Base-by-base conservation (phyloP, 192 early-diverging fungal species). In the Podila horticola region DNA sequence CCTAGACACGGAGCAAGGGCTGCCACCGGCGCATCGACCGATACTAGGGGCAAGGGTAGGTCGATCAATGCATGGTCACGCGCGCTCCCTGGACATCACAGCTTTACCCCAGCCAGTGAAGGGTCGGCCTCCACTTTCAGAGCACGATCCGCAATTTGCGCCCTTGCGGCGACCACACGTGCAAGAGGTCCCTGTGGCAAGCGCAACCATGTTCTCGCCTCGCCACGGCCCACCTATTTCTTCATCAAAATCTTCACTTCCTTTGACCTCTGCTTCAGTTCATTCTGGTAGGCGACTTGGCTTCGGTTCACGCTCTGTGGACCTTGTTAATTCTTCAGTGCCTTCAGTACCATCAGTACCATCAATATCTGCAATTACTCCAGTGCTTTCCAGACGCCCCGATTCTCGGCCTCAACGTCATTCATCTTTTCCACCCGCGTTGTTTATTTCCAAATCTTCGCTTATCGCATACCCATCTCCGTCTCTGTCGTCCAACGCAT, bases 31-130 rank as follows among this genome's bases (percentile, higher is more conserved):
- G 52, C 30, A 26, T 61, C 30, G 15, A 30, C 22, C 30, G 22
- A 10, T 33, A 17, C 17, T 2, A 30, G 28, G 10, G 26, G 26
- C 59, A 61, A 61, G 59, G 30, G 41, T 61, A 24, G 17, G 59
- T 61, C 31, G 59, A 34, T 31, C 28, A 61, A 19, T 55, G 48
- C 75, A 71, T 36, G 45, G 64, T 3, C 64, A 79, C 62, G 69
- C 69, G 29, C 68, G 59, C 5, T 79, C 75, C 24, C 29, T 71
- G 10, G 75, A 79, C 60, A 17, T 79, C 7, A 28, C 59, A 19
- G 59, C 12, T 24, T 61, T 28, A 26, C 59, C 33, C 24, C 52
- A 61, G 59, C 30, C 17, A 28, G 30, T 34, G 7, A 61, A 61
- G 59, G 59, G 28, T 61, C 59, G 28, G 19, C 59, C 59, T 19